Conservation (phyloP, 495 filamentous ascomycete genomes). For the Elaphomyces granulatus region DNA sequence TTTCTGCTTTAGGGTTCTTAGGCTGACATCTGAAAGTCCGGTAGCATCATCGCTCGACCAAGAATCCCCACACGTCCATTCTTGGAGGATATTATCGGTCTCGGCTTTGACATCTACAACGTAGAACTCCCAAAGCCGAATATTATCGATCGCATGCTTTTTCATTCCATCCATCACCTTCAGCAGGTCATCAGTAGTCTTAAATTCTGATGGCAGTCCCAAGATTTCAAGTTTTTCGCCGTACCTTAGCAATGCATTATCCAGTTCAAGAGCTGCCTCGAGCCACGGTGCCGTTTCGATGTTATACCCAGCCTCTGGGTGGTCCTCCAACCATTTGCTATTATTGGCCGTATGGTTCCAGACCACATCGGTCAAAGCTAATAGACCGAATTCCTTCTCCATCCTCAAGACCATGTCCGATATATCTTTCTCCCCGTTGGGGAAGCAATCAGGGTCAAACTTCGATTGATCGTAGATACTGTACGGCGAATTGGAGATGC, state of each 20-base stretch:
- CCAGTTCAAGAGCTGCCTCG: conserved; percentile 72
- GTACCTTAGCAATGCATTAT: conserved; percentile 69
- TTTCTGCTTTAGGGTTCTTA: conserved; percentile 42
- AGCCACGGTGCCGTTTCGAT: conserved; percentile 87
- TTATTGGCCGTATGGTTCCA: conserved; percentile 98
- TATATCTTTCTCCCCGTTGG: conserved; percentile 76
- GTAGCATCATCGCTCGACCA: conserved; percentile 12
- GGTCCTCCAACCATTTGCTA: conserved; percentile 83
- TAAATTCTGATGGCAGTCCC: conserved; percentile 59
- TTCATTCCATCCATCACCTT: conserved; percentile 76
- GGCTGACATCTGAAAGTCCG: conserved; percentile 33
- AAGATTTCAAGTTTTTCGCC: conserved; percentile 50
- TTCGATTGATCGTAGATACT: conserved; percentile 83
- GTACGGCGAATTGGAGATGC: conserved; percentile 89
- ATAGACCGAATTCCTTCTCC: conserved; percentile 68
- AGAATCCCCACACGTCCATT: conserved; percentile 47
- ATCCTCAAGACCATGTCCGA: conserved; percentile 60
- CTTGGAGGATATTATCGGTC: conserved; percentile 47
- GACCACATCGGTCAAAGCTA: conserved; percentile 91
- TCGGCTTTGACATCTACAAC: conserved; percentile 65
- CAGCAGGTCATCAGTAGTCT: conserved; percentile 56
- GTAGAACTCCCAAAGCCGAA: conserved; percentile 90
- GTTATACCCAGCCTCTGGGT: conserved; percentile 95
- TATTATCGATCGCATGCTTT: conserved; percentile 54
- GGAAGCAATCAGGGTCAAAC: conserved; percentile 75